phyloP scores from a whole-genome alignment of 1,284 basidiomycete species.

The Microbotryum violaceum region DNA sequence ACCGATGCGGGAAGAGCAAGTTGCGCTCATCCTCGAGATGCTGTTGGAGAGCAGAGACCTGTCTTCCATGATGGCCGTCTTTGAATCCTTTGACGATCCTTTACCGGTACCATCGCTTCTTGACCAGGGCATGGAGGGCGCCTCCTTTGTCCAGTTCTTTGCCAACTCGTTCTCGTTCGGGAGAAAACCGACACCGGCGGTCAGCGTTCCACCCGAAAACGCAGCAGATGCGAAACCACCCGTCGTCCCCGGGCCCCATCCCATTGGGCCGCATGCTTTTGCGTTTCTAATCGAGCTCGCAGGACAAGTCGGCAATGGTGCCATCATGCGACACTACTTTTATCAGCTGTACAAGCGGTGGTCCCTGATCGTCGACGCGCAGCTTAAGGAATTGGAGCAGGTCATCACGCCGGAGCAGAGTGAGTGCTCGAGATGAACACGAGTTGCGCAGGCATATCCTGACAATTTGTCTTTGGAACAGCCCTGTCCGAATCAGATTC shows the following conservation, averaged over 20 bases:
- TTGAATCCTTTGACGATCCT: constrained; percentile 26
- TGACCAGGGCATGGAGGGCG: neutral
- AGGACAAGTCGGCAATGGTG: constrained; percentile 4
- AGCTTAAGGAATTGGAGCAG: constrained; percentile 13
- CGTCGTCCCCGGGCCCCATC: constrained; percentile 6
- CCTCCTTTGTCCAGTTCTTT: neutral
- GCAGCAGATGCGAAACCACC: neutral
- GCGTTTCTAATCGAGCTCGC: constrained; percentile 17
- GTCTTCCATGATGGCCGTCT: constrained; percentile 20
- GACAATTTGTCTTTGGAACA: neutral
- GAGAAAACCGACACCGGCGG: too few species aligned
- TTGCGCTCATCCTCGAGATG: constrained; percentile 19
- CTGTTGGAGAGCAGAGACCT: constrained; percentile 19
- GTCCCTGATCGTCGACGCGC: constrained; percentile 1
- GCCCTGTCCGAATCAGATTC: neutral
- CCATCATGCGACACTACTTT: constrained; percentile 26
- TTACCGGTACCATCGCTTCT: neutral
- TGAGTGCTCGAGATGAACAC: too few species aligned
- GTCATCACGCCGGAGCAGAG: neutral
- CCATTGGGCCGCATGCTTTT: constrained; percentile 23
- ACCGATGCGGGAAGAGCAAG: constrained; percentile 17
- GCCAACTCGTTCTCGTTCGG: neutral
- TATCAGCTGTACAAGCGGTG: constrained; percentile 22
- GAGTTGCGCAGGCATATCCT: too few species aligned
- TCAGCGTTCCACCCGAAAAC: neutral